These are phyloP conservation scores for Austroboletus eburneus DNA, from an alignment of 768 basidiomycete species.

Conservation along the genomic window DNA sequence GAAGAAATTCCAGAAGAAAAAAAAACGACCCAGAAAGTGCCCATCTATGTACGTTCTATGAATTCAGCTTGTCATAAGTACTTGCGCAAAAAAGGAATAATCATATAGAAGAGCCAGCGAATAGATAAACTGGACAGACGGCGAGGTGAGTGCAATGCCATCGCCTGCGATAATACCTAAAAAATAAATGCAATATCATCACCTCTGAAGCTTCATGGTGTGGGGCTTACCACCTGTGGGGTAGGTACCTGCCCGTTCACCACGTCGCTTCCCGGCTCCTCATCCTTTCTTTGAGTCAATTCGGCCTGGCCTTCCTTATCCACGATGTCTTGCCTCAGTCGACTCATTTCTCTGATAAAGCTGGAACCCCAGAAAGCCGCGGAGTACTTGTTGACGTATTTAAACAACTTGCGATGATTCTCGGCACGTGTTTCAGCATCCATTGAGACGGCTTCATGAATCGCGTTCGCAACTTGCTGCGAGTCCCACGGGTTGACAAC, in stretches of 20 bases:
- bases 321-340: slow-evolving; percentile 43
- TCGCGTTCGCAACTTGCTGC: slow-evolving; percentile 97
- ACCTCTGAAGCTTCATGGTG: slow-evolving; percentile 28
- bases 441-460: slow-evolving; percentile 93
- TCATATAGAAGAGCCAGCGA: slow-evolving; percentile 36
- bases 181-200: slow-evolving; percentile 30
- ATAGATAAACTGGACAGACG: slow-evolving; percentile 26
- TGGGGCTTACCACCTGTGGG: slow-evolving; percentile 33
- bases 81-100: slow-evolving; percentile 36
- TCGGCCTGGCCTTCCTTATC: slow-evolving; percentile 34
- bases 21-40: slow-evolving; percentile 3
- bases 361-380: slow-evolving; percentile 90
- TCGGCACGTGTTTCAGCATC: slow-evolving; percentile 74
- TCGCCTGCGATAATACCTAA: slow-evolving; percentile 24
- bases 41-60: slow-evolving; percentile 23
- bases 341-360: slow-evolving; percentile 81
- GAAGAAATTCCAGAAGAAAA: slow-evolving; percentile 14
- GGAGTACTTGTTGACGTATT: slow-evolving; percentile 94
- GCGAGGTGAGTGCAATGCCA: slow-evolving; percentile 21
- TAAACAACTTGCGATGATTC: slow-evolving; percentile 94
- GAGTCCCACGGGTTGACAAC: slow-evolving; percentile 99
- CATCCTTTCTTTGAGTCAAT: slow-evolving; percentile 32
- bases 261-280: slow-evolving; percentile 36
- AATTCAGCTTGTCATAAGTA: slow-evolving; percentile 16
- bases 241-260: slow-evolving; percentile 37